phyloP scores from a whole-genome alignment of 768 basidiomycete species.

The Chalciporus sphaerocephalus region DNA sequence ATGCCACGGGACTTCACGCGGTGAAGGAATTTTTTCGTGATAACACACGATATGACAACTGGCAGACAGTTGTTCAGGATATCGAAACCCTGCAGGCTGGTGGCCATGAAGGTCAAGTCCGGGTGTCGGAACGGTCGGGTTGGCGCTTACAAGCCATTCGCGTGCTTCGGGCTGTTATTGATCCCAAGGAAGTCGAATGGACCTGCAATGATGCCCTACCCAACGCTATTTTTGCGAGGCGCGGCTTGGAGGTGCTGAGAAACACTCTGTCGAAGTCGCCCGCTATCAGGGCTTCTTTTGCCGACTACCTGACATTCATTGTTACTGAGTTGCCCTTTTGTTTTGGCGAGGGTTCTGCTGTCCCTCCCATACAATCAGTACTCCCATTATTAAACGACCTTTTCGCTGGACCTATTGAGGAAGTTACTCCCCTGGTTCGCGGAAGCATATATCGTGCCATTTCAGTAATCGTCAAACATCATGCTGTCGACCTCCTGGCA shows the following conservation, averaged over 20 bases:
- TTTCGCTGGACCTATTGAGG: constrained; percentile 44
- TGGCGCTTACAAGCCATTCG: constrained; percentile 29
- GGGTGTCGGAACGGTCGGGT: not conserved
- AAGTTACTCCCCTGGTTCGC: constrained; percentile 46
- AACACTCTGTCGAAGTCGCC: constrained; percentile 28
- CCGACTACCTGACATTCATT: constrained; percentile 20
- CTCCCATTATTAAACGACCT: constrained; percentile 33
- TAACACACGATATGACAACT: constrained; percentile 15
- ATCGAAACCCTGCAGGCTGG: constrained; percentile 10
- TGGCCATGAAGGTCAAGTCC: not conserved
- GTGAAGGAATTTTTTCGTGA: constrained; percentile 18
- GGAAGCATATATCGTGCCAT: constrained; percentile 41
- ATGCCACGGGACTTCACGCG: constrained; percentile 20
- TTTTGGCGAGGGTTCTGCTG: constrained; percentile 1
- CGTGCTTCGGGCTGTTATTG: constrained; percentile 37
- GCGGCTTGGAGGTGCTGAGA: constrained; percentile 45
- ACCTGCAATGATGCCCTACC: constrained; percentile 46
- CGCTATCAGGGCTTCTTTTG: constrained; percentile 15
- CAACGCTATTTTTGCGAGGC: constrained; percentile 39
- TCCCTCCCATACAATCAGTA: constrained; percentile 29
- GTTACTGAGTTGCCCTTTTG: constrained; percentile 8
- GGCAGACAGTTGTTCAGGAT: constrained; percentile 11
- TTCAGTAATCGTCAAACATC: constrained; percentile 40
- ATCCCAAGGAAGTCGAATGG: constrained; percentile 48
- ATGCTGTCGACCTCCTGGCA: constrained; percentile 27